phyloP scores from a whole-genome alignment of 306 rosid genomes.

The Potentilla sterilis region DNA sequence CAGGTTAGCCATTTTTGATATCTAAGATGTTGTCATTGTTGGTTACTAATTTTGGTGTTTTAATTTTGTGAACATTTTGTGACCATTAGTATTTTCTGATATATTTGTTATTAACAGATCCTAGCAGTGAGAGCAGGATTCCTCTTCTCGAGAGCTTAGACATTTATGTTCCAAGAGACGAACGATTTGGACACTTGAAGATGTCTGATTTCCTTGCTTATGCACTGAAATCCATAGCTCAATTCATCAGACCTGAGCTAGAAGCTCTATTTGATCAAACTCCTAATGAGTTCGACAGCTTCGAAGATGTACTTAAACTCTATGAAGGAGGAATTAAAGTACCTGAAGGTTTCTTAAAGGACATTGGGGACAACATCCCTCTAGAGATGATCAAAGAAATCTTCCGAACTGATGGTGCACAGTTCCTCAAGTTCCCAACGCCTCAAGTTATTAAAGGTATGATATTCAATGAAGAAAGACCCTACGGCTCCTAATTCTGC shows the following conservation, averaged over 20 bases:
- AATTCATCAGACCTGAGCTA: slow-evolving; percentile 61
- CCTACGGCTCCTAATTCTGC: not conserved
- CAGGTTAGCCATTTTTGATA: slow-evolving; percentile 38
- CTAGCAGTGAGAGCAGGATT: slow-evolving; percentile 59
- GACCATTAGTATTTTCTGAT: not conserved
- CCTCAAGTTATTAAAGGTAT: slow-evolving; percentile 84
- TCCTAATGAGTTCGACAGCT: slow-evolving; percentile 70
- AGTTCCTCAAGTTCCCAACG: slow-evolving; percentile 47
- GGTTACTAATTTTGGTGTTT: not conserved
- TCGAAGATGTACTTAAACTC: slow-evolving; percentile 56
- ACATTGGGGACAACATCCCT: slow-evolving; percentile 50
- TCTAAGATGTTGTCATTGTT: not conserved
- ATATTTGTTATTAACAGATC: slow-evolving; percentile 42
- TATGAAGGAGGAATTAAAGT: slow-evolving; percentile 68
- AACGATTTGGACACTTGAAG: slow-evolving; percentile 83
- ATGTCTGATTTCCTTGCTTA: slow-evolving; percentile 73
- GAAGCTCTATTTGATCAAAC: slow-evolving; percentile 55
- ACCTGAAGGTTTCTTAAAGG: slow-evolving; percentile 43
- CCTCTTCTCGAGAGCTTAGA: slow-evolving; percentile 44
- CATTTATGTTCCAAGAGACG: slow-evolving; percentile 87
- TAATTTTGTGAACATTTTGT: not conserved
- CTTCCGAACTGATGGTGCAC: slow-evolving; percentile 56
- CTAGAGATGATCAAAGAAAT: slow-evolving; percentile 62
- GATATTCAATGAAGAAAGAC: not conserved
- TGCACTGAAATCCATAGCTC: slow-evolving; percentile 63